Percentiles rank a stretch among this genome's conserved stretches.
phyloP scores from a whole-genome alignment of 129 eudicot species.

The Oenanthe sinensis region DNA sequence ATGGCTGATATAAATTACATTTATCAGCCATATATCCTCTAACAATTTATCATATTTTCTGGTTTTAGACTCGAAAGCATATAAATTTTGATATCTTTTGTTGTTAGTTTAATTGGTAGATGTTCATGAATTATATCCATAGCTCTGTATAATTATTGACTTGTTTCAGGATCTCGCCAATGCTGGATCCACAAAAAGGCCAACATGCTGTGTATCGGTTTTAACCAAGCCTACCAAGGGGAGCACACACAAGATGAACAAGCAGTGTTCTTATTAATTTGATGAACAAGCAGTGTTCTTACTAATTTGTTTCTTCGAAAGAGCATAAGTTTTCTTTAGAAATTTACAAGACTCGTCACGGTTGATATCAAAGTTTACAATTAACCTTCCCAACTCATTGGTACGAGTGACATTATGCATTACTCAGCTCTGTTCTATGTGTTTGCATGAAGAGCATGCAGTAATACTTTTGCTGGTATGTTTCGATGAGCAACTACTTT shows the following conservation, averaged over 20 bases:
- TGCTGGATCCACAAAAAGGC: slow-evolving; percentile 62
- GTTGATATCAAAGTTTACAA: neutral
- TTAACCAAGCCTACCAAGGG: slow-evolving; percentile 76
- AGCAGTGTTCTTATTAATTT: neutral
- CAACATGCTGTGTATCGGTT: slow-evolving; percentile 84
- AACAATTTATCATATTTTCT: too few relatives aligned
- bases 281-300: neutral
- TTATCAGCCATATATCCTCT: too few relatives aligned
- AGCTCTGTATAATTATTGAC: too few relatives aligned
- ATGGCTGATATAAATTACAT: too few relatives aligned
- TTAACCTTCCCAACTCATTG: neutral
- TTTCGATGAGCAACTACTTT: neutral
- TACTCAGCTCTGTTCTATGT: neutral
- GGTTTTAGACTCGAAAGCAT: too few relatives aligned
- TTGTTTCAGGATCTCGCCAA: too few relatives aligned
- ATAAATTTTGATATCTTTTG: too few relatives aligned
- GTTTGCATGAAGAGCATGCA: neutral
- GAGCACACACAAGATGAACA: slow-evolving; percentile 49
- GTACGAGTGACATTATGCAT: neutral
- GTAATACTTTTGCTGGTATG: neutral
- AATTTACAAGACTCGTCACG: neutral
- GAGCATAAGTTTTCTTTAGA: neutral
- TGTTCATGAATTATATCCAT: too few relatives aligned
- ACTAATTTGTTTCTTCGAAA: neutral
- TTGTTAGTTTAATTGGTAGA: too few relatives aligned